Evolutionary conservation across 2,329 filamentous ascomycete species (phyloP).

Genomic region (Aurifilum marmelostoma): DNA sequence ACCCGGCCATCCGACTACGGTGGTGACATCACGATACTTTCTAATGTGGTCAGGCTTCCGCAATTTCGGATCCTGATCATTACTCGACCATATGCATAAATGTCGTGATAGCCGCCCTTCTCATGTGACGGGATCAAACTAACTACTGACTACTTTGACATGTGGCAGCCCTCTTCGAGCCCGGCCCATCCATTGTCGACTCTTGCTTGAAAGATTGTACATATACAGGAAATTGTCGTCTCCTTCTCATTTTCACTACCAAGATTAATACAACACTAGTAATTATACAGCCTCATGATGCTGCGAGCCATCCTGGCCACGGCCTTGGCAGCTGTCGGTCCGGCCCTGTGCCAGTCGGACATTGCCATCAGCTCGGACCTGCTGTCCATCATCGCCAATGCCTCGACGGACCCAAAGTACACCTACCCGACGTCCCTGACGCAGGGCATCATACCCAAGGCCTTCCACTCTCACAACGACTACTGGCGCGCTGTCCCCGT

Average conservation of each 20-base stretch:
- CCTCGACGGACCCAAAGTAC: conserved; percentile 35
- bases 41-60: not conserved
- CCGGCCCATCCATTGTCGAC: no score
- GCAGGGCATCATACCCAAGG: conserved; percentile 56
- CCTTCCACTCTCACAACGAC: conserved; percentile 71
- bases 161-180: not conserved
- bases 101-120: conserved; percentile 1
- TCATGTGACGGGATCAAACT: conserved; percentile 13
- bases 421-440: conserved; percentile 57
- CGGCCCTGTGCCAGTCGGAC: conserved; percentile 23
- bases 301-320: conserved; percentile 6
- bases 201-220: no score
- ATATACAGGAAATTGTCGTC: no score
- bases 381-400: conserved; percentile 22
- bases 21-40: conserved; percentile 4
- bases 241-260: not conserved
- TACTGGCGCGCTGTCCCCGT: conserved; percentile 69
- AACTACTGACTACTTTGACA: no score
- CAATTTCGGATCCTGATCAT: not conserved
- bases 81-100: not conserved
- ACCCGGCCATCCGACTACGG: not conserved
- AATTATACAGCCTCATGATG: conserved; percentile 9
- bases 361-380: conserved; percentile 24
- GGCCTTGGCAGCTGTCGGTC: not conserved
- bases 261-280: not conserved